Conservation (phyloP, 1,284 basidiomycete genomes). For the Neonothopanus nambi region DNA sequence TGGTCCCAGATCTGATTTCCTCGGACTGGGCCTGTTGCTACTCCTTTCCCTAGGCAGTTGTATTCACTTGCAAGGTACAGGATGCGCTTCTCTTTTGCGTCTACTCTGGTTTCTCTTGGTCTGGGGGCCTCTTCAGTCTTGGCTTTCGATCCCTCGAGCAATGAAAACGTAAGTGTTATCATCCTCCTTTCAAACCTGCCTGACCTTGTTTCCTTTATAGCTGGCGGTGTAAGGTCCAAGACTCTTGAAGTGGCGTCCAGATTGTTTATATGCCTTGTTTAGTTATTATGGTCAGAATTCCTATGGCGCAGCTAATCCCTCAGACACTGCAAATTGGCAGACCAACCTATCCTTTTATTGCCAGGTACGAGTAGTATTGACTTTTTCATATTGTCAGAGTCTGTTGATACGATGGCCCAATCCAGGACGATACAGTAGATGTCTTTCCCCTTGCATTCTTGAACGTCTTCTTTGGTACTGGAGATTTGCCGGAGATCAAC, state of each 20-base stretch:
- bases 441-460: slow-evolving; percentile 62
- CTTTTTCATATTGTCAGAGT: neutral
- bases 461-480: slow-evolving; percentile 54
- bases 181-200: neutral
- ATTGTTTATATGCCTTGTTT: slow-evolving; percentile 1
- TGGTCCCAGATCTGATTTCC: neutral
- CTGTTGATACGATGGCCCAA: neutral
- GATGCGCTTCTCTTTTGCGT: slow-evolving; percentile 3
- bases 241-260: neutral
- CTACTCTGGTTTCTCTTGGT: neutral
- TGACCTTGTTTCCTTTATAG: slow-evolving; percentile 18
- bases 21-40: neutral
- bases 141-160: slow-evolving; percentile 28
- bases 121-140: slow-evolving; percentile 3
- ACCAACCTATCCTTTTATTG: slow-evolving; percentile 51
- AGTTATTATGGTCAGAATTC: slow-evolving; percentile 51
- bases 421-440: slow-evolving; percentile 47
- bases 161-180: slow-evolving; percentile 32
- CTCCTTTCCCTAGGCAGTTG: neutral
- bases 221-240: slow-evolving; percentile 29
- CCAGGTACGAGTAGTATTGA: slow-evolving; percentile 31
- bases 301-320: slow-evolving; percentile 50
- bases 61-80: neutral
- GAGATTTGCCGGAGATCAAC: slow-evolving; percentile 58
- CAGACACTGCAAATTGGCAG: slow-evolving; percentile 48